Conservation (phyloP, 306 rosid genomes). For the Medicago ruthenica region DNA sequence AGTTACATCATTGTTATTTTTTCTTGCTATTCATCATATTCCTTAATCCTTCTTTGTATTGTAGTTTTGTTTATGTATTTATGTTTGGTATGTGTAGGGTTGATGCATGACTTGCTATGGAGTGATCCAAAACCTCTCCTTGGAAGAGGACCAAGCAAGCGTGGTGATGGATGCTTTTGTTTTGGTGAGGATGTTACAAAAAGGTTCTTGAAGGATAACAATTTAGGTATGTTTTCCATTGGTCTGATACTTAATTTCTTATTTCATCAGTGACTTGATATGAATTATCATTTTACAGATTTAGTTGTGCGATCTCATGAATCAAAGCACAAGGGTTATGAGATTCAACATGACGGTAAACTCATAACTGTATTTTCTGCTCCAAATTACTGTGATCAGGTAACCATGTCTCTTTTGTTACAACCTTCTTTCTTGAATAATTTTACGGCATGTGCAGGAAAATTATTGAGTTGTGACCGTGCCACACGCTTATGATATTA, state of each 20-base stretch:
- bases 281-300: constrained; percentile 57
- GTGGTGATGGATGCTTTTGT: constrained; percentile 86
- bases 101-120: constrained; percentile 98
- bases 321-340: constrained; percentile 97
- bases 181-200: constrained; percentile 94
- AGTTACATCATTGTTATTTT: constrained; percentile 35
- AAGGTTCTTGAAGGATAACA: constrained; percentile 85
- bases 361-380: constrained; percentile 99
- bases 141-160: constrained; percentile 99
- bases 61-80: constrained; percentile 21
- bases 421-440: background rate
- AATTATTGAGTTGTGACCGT: background rate
- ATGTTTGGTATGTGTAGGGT: constrained; percentile 57
- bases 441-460: background rate
- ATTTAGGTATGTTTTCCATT: constrained; percentile 65
- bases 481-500: constrained; percentile 24
- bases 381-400: constrained; percentile 99
- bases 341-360: constrained; percentile 96
- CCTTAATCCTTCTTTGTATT: background rate
- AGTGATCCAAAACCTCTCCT: constrained; percentile 96
- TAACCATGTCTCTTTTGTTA: constrained; percentile 42
- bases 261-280: constrained; percentile 35
- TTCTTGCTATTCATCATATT: background rate
- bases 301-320: constrained; percentile 98
- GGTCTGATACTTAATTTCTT: constrained; percentile 15